Base-by-base conservation (phyloP, 2,329 filamentous ascomycete species). In the Beauveria brongniartii region DNA sequence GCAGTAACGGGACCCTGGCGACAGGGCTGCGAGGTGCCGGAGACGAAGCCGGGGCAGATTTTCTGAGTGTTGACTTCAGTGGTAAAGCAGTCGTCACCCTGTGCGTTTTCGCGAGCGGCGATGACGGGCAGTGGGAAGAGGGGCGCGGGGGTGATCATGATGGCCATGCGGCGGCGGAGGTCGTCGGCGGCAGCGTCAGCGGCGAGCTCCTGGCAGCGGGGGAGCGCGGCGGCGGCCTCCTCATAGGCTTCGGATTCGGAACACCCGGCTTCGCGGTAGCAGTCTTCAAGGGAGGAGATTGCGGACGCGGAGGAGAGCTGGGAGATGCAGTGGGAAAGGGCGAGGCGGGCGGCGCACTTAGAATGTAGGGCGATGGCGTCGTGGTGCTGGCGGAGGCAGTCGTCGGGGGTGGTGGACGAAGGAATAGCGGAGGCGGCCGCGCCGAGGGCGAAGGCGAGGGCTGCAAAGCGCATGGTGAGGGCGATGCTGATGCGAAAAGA, bases 321-420 rank as follows among this genome's bases (percentile, higher is more conserved):
- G 10, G 66, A 63, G 55, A 83, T 71, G 69, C 80, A 83, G 66
- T 71, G 62, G 56, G 70, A 68, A 64, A 82, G 72, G 44, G 74
- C 71, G 61, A 69, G 71, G 61, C 69, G 67, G 66, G 79, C 69
- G 52, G 78, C 79, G 68, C 80, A 82, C 58, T 72, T 71, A 16
- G 78, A 72, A 44, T 70, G 68, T 18, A 61, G 64, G 52, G 77
- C 75, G 54, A 82, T 72, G 55, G 75, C 70, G 26, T 64, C 59
- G 63, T 74, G 71, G 64, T 75, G 70, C 57, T 68, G 63, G 55
- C 69, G 68, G 59, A 82, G 67, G 67, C 80, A 81, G 66, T 74
- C 71, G 50, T 63, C 58, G 18, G 57, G 34, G 14, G 59, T 55
- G 66, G 65, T 57, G 60, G 24, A 64, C 69, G 58, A 67, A 46